Conservation (phyloP, 306 rosid genomes). For the Dicorynia guianensis region DNA sequence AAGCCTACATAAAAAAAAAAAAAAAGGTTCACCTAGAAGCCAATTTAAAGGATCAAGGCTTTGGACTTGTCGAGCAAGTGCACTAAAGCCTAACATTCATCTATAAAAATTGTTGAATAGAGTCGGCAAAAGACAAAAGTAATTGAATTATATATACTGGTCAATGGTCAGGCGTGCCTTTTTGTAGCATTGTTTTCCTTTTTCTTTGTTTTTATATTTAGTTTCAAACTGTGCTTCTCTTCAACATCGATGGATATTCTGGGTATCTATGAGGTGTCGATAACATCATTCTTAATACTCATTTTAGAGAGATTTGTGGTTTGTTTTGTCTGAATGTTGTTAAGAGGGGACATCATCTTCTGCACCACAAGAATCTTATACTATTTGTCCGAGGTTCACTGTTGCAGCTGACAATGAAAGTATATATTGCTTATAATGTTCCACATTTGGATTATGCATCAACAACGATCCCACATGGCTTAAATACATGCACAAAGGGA, state of each 20-base stretch:
- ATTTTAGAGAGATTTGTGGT: slow-evolving; percentile 26
- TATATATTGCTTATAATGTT: too few relatives aligned
- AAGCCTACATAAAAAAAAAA: neutral
- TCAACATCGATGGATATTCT: slow-evolving; percentile 39
- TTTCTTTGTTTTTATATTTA: too few relatives aligned
- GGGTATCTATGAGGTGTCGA: slow-evolving; percentile 27
- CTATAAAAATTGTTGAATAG: neutral
- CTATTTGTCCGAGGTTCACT: neutral
- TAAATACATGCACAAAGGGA: too few relatives aligned
- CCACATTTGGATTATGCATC: too few relatives aligned
- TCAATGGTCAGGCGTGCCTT: slow-evolving; percentile 31
- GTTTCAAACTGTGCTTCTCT: too few relatives aligned
- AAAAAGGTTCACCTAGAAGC: neutral
- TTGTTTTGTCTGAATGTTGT: slow-evolving; percentile 39
- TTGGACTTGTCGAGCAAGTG: too few relatives aligned
- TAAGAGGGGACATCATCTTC: slow-evolving; percentile 30
- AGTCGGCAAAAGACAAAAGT: slow-evolving; percentile 20
- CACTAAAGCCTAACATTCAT: too few relatives aligned
- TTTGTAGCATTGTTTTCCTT: neutral
- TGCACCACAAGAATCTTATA: slow-evolving; percentile 26
- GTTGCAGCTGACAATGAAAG: neutral
- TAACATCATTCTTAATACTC: slow-evolving; percentile 14
- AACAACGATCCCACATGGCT: too few relatives aligned
- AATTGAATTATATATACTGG: neutral
- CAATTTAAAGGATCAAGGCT: too few relatives aligned